Evolutionary conservation across 192 early-diverging fungal species (phyloP).

Genomic region (Coemansia sp.): DNA sequence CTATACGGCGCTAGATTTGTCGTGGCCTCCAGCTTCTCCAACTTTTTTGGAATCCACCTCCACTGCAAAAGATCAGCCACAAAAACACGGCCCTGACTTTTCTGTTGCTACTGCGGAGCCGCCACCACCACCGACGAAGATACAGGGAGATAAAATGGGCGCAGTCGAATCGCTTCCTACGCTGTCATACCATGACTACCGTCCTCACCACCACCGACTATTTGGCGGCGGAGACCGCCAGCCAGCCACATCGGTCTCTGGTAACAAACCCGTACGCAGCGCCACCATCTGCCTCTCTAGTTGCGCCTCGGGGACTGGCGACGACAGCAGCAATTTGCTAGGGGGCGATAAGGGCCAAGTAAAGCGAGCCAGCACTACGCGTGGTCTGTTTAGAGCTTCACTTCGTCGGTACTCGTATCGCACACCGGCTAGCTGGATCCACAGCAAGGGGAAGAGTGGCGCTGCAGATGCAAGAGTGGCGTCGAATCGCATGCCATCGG

Average conservation of each 20-base stretch:
- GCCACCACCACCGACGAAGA: not conserved
- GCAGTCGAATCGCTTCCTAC: constrained; percentile 40
- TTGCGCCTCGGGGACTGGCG: not conserved
- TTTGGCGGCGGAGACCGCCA: constrained; percentile 1
- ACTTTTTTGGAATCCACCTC: not conserved
- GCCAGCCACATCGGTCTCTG: not conserved
- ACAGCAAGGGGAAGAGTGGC: not conserved
- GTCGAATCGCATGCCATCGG: constrained; percentile 4
- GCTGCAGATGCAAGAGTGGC: not conserved
- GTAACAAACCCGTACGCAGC: constrained; percentile 5
- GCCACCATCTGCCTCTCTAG: constrained; percentile 16
- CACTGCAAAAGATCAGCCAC: not conserved
- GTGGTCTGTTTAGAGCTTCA: constrained; percentile 1
- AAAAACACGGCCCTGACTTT: not conserved
- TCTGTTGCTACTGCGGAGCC: not conserved
- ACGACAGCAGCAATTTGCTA: not conserved
- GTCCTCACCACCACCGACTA: not conserved
- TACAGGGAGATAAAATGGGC: constrained; percentile 17
- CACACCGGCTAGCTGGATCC: not conserved
- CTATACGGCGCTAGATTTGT: constrained; percentile 23
- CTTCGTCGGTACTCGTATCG: constrained; percentile 8
- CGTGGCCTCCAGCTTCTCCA: not conserved
- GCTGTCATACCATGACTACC: constrained; percentile 11
- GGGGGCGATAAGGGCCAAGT: not conserved
- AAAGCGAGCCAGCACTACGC: not conserved